Base-by-base conservation (phyloP, 805 yeast species). In the Candida corydali region DNA sequence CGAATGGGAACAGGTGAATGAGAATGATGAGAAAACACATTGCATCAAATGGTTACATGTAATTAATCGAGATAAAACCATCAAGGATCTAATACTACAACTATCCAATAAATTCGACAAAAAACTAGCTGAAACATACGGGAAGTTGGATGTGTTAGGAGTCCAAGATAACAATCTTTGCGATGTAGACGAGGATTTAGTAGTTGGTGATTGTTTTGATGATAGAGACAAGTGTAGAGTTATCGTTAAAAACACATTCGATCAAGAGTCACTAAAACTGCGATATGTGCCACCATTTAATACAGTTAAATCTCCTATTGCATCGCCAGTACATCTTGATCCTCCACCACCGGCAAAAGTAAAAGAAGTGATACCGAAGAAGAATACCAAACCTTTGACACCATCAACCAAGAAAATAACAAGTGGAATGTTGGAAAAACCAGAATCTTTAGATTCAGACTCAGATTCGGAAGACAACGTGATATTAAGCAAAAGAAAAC, bases 161-260 rank as follows among this genome's bases (percentile, higher is more conserved):
- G 57, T 86, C 4, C 94, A 85, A 51, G 91, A 85, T 54, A 57
- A 56, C 28, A 73, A 76, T 40, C 72, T 71, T 39, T 83, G 89
- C 46, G 95, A 86, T 52, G 60, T 86, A 39, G 95, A 86, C 55
- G 89, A 89, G 0, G 95, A 84, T 41, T 85, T 79, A 44, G 42
- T 57, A 2, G 82, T 79, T 0, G 71, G 70, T 8, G 86, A 83
- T 47, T 80, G 84, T 5, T 83, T 86, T 49, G 76, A 39, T 12
- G 33, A 19, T n/a, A 65, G 65, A 4, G 69, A 62, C 32, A 39
- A 55, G 8, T 36, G 67, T 17, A 50, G 71, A 31, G 57, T 67
- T 3, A 41, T 66, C n/a, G 61, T 61, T n/a, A 43, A 45, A 10
- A 61, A 62, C 33, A 40, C 35, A 11, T 46, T 62, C 23, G 25